Evolutionary conservation across 2,329 filamentous ascomycete genomes (phyloP), one percentile per base, ranked within the genome.

Genomic region (Fusarium sp.): DNA sequence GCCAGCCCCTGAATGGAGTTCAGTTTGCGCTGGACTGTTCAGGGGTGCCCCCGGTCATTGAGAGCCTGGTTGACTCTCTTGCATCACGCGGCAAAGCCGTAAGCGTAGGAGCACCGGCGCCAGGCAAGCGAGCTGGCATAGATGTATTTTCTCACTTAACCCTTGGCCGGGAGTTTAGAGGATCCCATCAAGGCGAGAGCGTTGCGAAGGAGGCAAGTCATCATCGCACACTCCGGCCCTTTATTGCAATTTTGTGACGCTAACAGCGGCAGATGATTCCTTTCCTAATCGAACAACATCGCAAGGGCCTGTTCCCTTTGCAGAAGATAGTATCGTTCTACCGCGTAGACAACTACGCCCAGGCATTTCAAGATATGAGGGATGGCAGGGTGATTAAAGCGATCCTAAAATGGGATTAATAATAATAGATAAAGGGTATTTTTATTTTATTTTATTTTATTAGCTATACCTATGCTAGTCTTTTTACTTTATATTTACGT

Each of bases 1-100:
- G 62, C 0, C 64, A 58, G 2, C 69, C 66, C 0, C 51, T 44
- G 1, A 31, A 65, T 11, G 72, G 73, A 5, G 72, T 72, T 7
- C 29, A 71, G 6, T 75, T 53, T 55, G 73, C 72, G 3, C 62
- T 75, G 0, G 72, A 75, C 27, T 75, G 73, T 6, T 71, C 73
- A 9, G 73, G 73, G 3, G 59, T 73, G 4, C 64, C 67, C 0
- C 33, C 66, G 0, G 63, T 75, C 2, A 22, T 75, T 1, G 73
- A 73, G 12, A 68, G 53, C 0, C 72, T 75, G 69, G 46, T 75
- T 0, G n/a, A 53, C 1, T 40, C 59, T 0, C 8, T 75, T 2
- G 72, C 69, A 0, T 69, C 65, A 57, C 67, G 61, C 38, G 73
- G 72, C 0, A 67, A 44, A 1, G 69, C 53, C 4, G 73, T 67